Conservation (phyloP, 2,329 filamentous ascomycete genomes). For the Diaporthe citriasiana region DNA sequence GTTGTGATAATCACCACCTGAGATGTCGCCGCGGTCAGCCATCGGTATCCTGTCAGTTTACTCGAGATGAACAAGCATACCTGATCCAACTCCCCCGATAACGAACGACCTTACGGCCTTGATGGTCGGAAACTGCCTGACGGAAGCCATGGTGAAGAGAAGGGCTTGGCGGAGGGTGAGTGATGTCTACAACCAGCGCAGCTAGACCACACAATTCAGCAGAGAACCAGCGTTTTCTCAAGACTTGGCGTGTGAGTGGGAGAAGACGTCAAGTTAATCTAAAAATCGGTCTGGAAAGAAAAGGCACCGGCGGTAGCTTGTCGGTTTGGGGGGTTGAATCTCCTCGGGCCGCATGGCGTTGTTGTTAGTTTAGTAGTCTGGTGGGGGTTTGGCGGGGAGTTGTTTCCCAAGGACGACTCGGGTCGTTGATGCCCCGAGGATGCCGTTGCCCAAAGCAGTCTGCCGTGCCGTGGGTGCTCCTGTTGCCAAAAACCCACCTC, state of each 20-base stretch:
- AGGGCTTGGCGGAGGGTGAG: neutral
- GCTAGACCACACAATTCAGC: neutral
- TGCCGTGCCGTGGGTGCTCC: neutral
- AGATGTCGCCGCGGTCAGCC: slow-evolving; percentile 46
- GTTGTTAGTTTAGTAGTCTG: slow-evolving; percentile 33
- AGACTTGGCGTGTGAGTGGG: neutral
- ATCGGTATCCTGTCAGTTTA: neutral
- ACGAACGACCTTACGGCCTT: slow-evolving; percentile 81
- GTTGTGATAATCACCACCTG: slow-evolving; percentile 92
- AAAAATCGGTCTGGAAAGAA: slow-evolving; percentile 10
- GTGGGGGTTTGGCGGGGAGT: slow-evolving; percentile 35
- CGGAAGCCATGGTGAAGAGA: slow-evolving; percentile 59
- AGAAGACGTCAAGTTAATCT: slow-evolving; percentile 16
- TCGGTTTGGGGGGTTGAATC: slow-evolving; percentile 2
- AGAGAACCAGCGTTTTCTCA: neutral
- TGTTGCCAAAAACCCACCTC: slow-evolving; percentile 13
- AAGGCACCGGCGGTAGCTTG: slow-evolving; percentile 2
- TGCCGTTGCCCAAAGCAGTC: slow-evolving; percentile 6
- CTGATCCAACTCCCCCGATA: slow-evolving; percentile 72
- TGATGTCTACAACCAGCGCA: neutral
- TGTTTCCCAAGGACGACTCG: slow-evolving; percentile 13
- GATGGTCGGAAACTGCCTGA: slow-evolving; percentile 78
- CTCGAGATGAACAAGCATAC: slow-evolving; percentile 54
- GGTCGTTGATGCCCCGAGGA: slow-evolving; percentile 40
- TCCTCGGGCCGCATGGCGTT: slow-evolving; percentile 25